Base-by-base conservation (phyloP, 1,284 basidiomycete genomes). In the Xanthoconium separans region DNA sequence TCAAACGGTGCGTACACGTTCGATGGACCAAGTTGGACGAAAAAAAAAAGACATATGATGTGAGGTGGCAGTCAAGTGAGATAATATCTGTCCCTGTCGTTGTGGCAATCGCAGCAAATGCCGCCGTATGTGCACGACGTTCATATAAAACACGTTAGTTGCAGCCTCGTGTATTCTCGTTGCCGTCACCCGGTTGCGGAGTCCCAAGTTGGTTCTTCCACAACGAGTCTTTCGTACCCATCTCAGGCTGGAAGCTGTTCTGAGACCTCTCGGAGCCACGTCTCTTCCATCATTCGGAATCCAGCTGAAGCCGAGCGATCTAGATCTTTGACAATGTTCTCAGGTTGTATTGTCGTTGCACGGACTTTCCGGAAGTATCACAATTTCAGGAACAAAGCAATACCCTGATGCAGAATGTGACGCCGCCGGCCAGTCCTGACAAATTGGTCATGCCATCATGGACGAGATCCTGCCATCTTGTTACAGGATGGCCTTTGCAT, bases 141-240 rank as follows among this genome's bases (percentile, higher is more conserved):
- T 44, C 49, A 47, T 15, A 37, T 15, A 37, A 30, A 46, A 53
- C 64, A 57, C 51, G 51, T 62, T 61, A 53, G 52, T 50, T 50
- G 44, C 62, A 24, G 55, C 61, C 62, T 63, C 62, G 57, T 63
- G 62, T 54, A 8, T 16, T 44, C 33, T 6, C 45, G 7, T 47
- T 66, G 57, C 64, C 64, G 62, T 65, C 41, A 60, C 22, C 37
- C 60, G 33, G 47, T 49, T 62, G 52, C 61, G 53, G 64, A 52
- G 59, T 66, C 53, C 59, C 47, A 66, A 54, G 61, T 44, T 41
- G 34, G 36, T 44, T 10, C 41, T n/a, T 20, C n/a, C 34, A 39
- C 53, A 22, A 30, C 29, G 16, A 1, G n/a, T 27, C 15, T 47
- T 48, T 42, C 24, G 29, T 30, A 29, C 50, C 16, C 39, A 47